phyloP scores from a whole-genome alignment of 2,329 filamentous ascomycete species.

The Ophiocordyceps australis region DNA sequence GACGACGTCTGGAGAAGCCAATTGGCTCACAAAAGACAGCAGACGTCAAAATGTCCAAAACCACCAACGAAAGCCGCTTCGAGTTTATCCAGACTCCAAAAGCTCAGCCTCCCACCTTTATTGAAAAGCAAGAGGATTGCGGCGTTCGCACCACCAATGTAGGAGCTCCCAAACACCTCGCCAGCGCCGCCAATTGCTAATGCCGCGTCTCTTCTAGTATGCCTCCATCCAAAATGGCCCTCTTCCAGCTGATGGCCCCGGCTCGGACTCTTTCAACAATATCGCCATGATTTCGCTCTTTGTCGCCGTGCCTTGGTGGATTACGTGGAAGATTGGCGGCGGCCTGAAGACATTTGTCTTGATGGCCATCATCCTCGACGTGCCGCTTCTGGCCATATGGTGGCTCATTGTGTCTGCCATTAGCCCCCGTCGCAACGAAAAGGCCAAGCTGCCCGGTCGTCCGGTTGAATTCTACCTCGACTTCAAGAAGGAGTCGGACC shows the following conservation, averaged over 20 bases:
- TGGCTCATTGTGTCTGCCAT: slow-evolving; percentile 69
- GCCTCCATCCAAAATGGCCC: slow-evolving; percentile 84
- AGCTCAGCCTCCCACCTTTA: slow-evolving; percentile 34
- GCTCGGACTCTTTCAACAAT: slow-evolving; percentile 79
- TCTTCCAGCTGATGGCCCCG: slow-evolving; percentile 74
- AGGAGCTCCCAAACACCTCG: slow-evolving; percentile 9
- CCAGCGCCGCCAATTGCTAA: background rate
- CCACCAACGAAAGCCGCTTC: slow-evolving; percentile 17
- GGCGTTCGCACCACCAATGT: slow-evolving; percentile 22
- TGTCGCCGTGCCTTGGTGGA: slow-evolving; percentile 54
- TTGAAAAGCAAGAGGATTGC: slow-evolving; percentile 46
- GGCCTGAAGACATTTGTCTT: slow-evolving; percentile 81
- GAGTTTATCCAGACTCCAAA: slow-evolving; percentile 23
- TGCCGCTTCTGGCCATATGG: slow-evolving; percentile 67
- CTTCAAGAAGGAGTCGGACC: slow-evolving; percentile 50
- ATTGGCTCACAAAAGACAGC: background rate
- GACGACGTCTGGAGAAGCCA: background rate
- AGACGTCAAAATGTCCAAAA: slow-evolving; percentile 15
- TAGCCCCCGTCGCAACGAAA: slow-evolving; percentile 82
- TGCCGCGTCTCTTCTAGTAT: slow-evolving; percentile 7
- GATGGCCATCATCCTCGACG: slow-evolving; percentile 56
- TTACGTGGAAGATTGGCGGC: slow-evolving; percentile 74
- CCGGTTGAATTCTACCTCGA: slow-evolving; percentile 82
- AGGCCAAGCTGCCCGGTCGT: slow-evolving; percentile 69
- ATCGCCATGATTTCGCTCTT: slow-evolving; percentile 53